Evolutionary conservation across 192 early-diverging fungal species (phyloP), one percentile per base, ranked within the genome.

Genomic region (Coemansia sp.): DNA sequence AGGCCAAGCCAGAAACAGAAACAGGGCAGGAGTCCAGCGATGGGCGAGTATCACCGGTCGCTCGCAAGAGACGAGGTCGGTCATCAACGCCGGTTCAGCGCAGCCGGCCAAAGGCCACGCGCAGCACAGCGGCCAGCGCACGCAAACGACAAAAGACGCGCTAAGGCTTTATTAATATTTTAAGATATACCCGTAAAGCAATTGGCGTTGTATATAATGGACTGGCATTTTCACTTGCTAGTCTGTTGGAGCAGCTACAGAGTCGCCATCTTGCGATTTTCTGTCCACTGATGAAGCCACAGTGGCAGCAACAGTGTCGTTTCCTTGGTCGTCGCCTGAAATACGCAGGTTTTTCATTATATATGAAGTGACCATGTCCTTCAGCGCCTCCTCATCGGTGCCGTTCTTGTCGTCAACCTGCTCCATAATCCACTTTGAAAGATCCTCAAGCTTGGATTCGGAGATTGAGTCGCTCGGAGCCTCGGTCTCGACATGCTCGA

Each of bases 351-450:
- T 69, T 36, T 75, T 63, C 67, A 82, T 46, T 55, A 82, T 68
- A 34, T 74, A 74, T 31, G 70, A 64, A 23, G 86, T 80, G 10
- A 88, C 86, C 53, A 87, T 77, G 17, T 83, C 81, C 28, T 82
- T 77, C 23, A 90, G 62, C 44, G 83, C 83, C 8, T 85, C 84
- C 59, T 90, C 88, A 57, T 85, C 82, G 1, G 82, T 57, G 25
- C 69, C 50, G 46, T 75, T 79, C 58, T 82, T 82, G 38, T 82
- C 72, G 46, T 85, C 84, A 5, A 78, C 82, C 23, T 81, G 69
- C 59, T 83, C 65, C 79, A 88, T 83, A 52, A 90, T 85, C 56
- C 72, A 64, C 51, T 87, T 78, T 50, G 86, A 77, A 60, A 83
- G 81, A n/a, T 83, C 60, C 62, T 81, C 65, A 15, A 81, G 46